Percentiles rank a stretch among this genome's conserved stretches.
Conservation (phyloP, 225 moss, liverwort and hornwort species). For the Anthoceros angustus region DNA sequence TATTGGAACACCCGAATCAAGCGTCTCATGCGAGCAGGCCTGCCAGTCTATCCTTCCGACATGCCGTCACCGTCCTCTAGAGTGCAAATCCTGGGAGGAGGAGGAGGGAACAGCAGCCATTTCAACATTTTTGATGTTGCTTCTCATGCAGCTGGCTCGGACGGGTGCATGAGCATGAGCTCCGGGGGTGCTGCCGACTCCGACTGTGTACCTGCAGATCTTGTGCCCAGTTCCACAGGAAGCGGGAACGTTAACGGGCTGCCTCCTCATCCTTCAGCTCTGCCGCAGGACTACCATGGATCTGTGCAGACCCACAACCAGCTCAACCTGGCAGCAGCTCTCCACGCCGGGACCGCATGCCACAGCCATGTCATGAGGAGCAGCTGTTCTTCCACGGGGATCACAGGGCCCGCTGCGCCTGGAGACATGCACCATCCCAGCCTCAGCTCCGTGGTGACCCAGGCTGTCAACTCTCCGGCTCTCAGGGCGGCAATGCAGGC, state of each 20-base stretch:
- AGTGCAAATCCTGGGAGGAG: not conserved
- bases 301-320: not conserved
- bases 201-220: constrained; percentile 26
- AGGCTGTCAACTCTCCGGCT: constrained; percentile 34
- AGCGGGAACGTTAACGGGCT: not conserved
- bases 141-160: not conserved
- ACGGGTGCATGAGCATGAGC: constrained; percentile 31
- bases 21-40: constrained; percentile 83
- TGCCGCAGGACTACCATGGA: not conserved
- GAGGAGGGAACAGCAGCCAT: not conserved
- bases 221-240: not conserved
- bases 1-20: constrained; percentile 98
- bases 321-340: not conserved
- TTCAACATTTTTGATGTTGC: not conserved
- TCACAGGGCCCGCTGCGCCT: not conserved
- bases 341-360: not conserved
- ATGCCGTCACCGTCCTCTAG: constrained; percentile 44
- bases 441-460: constrained; percentile 46
- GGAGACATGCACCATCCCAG: constrained; percentile 42
- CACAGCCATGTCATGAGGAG: not conserved
- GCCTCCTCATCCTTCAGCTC: not conserved
- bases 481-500: constrained; percentile 22
- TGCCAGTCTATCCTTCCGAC: constrained; percentile 74
- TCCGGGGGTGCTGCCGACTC: constrained; percentile 61
- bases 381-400: constrained; percentile 3